Evolutionary conservation across 495 filamentous ascomycete genomes (phyloP).

Genomic region (Hyaloscypha bicolor): DNA sequence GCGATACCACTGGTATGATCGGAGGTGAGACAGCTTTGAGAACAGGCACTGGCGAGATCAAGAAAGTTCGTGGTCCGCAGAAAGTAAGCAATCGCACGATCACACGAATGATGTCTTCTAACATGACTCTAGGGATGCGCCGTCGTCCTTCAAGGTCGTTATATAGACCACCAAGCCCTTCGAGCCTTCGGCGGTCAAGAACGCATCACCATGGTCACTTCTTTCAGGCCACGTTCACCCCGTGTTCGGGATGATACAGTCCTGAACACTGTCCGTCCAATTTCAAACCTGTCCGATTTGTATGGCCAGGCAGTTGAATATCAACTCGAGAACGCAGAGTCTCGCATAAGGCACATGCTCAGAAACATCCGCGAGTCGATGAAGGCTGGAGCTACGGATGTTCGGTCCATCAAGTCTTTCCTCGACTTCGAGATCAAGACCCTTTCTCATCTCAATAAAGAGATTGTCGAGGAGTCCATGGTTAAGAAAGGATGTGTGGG

Average conservation of each 20-base stretch:
- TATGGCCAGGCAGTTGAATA: slow-evolving; percentile 73
- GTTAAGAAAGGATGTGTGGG: slow-evolving; percentile 45
- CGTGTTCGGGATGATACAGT: slow-evolving; percentile 66
- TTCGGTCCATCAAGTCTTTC: slow-evolving; percentile 31
- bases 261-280: slow-evolving; percentile 64
- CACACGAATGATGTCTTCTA: background rate
- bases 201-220: slow-evolving; percentile 74
- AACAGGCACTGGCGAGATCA: slow-evolving; percentile 60
- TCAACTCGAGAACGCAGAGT: slow-evolving; percentile 69
- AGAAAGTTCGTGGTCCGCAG: slow-evolving; percentile 69
- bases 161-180: slow-evolving; percentile 72
- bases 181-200: slow-evolving; percentile 63
- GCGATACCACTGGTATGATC: slow-evolving; percentile 69
- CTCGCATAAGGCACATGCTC: slow-evolving; percentile 50
- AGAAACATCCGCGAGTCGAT: slow-evolving; percentile 47
- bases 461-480: slow-evolving; percentile 54
- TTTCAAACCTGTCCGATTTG: slow-evolving; percentile 67
- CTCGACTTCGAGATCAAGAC: slow-evolving; percentile 32
- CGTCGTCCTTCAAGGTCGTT: slow-evolving; percentile 69
- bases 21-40: slow-evolving; percentile 72
- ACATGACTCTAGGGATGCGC: slow-evolving; percentile 57
- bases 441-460: slow-evolving; percentile 49
- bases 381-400: slow-evolving; percentile 42
- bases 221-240: slow-evolving; percentile 64
- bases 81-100: slow-evolving; percentile 33